Conservation (phyloP, 192 early-diverging fungal genomes). For the Gryganskiella cystojenkinii region DNA sequence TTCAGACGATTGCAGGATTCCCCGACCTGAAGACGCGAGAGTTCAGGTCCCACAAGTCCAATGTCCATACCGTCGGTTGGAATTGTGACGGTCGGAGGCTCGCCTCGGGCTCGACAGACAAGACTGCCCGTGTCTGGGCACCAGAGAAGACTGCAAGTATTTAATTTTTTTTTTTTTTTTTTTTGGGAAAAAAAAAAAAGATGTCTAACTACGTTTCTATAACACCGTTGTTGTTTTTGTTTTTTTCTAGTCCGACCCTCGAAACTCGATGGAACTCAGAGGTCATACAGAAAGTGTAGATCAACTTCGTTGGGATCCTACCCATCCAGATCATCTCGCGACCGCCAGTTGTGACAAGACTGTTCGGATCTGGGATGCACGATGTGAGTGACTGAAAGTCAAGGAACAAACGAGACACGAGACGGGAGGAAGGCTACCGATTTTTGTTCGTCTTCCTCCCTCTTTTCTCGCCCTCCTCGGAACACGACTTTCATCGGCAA, state of each 20-base stretch:
- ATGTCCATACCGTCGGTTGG: constrained; percentile 81
- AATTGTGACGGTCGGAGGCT: constrained; percentile 73
- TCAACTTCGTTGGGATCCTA: constrained; percentile 84
- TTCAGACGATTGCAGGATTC: constrained; percentile 57
- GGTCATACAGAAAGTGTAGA: constrained; percentile 85
- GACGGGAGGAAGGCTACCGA: too few relatives aligned
- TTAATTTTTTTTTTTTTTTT: not conserved
- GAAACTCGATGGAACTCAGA: constrained; percentile 71
- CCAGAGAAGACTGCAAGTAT: constrained; percentile 65
- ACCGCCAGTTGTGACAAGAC: constrained; percentile 84
- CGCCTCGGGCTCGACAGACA: constrained; percentile 80
- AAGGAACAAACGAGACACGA: too few relatives aligned
- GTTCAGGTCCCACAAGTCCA: constrained; percentile 63
- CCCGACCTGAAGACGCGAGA: constrained; percentile 56
- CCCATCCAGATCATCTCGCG: constrained; percentile 73
- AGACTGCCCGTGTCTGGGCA: constrained; percentile 78
- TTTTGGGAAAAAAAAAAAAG: not conserved
- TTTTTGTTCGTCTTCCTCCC: too few relatives aligned
- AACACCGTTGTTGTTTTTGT: not conserved
- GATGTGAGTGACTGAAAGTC: constrained; percentile 60
- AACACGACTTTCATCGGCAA: too few relatives aligned
- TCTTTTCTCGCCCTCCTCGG: too few relatives aligned
- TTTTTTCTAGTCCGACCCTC: constrained; percentile 59
- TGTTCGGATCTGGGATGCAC: constrained; percentile 84
- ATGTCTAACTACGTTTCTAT: not conserved